Percentiles rank a stretch among this genome's conserved stretches.
These are phyloP conservation scores for Phialophora verrucosa DNA, from an alignment of 2,329 filamentous ascomycete genomes.

Conservation along the genomic window DNA sequence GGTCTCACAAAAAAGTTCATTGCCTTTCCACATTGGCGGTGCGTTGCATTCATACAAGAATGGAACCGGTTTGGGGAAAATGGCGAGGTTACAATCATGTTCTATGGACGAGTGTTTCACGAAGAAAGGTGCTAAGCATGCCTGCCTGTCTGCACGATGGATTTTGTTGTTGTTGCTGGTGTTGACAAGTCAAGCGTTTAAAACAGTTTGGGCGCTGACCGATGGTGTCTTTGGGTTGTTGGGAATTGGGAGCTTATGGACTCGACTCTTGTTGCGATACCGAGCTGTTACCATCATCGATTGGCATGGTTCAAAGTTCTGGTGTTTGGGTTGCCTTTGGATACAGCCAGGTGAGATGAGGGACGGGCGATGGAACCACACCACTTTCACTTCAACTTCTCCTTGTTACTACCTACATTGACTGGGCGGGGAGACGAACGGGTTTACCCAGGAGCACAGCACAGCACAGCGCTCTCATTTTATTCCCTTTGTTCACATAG, in stretches of 20 bases:
- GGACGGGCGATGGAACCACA: conserved; percentile 7
- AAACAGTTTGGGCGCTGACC: not conserved
- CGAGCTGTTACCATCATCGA: conserved; percentile 5
- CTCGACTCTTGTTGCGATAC: conserved; percentile 9
- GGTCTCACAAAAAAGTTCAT: conserved; percentile 17
- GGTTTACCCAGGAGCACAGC: conserved; percentile 1
- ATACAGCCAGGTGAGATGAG: not conserved
- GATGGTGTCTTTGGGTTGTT: not conserved
- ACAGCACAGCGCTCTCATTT: conserved; percentile 7
- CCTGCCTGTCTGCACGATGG: not conserved
- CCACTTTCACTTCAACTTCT: conserved; percentile 1
- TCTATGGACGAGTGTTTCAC: not conserved
- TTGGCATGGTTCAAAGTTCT: conserved; percentile 3
- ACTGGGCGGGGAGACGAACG: not conserved
- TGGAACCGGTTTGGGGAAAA: conserved; percentile 5
- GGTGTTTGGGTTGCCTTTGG: conserved; percentile 2
- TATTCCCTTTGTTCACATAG: conserved; percentile 8
- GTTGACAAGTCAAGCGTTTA: not conserved
- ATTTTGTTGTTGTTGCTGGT: not conserved
- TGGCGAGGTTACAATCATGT: conserved; percentile 8
- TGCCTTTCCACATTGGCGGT: conserved; percentile 15
- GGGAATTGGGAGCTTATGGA: conserved; percentile 6
- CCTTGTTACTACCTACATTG: not conserved
- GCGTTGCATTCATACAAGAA: conserved; percentile 4
- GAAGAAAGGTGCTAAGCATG: not conserved